Evolutionary conservation across 2,329 filamentous ascomycete genomes (phyloP).

Genomic region (Trichoderma atrobrunneum): DNA sequence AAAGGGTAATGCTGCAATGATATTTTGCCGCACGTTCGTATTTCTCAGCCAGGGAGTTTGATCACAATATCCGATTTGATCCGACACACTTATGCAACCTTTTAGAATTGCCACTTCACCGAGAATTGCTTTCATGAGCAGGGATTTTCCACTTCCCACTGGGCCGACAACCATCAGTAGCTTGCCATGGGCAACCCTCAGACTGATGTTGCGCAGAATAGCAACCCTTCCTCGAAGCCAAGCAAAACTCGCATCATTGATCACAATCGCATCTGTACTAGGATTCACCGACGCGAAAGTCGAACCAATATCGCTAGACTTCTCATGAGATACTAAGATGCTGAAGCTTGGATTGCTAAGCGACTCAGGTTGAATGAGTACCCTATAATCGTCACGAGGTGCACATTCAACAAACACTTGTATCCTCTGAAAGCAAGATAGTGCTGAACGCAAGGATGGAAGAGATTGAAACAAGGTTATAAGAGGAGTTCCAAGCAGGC

Average conservation of each 20-base stretch:
- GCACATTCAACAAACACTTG: background rate
- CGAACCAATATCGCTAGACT: background rate
- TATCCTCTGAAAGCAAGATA: background rate
- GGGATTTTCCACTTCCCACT: background rate
- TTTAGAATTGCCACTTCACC: background rate
- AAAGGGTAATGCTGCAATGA: background rate
- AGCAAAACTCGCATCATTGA: background rate
- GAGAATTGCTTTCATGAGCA: background rate
- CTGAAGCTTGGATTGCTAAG: background rate
- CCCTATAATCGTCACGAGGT: background rate
- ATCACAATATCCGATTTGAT: background rate
- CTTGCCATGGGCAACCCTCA: background rate
- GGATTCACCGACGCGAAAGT: background rate
- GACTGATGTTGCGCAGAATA: background rate
- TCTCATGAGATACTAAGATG: background rate
- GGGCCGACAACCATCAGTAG: background rate
- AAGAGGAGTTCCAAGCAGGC: background rate
- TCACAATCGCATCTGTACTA: background rate
- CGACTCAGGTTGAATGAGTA: background rate
- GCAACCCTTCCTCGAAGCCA: background rate
- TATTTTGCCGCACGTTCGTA: background rate
- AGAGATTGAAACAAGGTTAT: background rate
- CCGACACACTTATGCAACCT: background rate
- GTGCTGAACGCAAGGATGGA: background rate
- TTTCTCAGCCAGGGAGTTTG: background rate